Evolutionary conservation across 2,329 filamentous ascomycete genomes (phyloP), one percentile per base, ranked within the genome.

Genomic region (Pyrenophora teres): DNA sequence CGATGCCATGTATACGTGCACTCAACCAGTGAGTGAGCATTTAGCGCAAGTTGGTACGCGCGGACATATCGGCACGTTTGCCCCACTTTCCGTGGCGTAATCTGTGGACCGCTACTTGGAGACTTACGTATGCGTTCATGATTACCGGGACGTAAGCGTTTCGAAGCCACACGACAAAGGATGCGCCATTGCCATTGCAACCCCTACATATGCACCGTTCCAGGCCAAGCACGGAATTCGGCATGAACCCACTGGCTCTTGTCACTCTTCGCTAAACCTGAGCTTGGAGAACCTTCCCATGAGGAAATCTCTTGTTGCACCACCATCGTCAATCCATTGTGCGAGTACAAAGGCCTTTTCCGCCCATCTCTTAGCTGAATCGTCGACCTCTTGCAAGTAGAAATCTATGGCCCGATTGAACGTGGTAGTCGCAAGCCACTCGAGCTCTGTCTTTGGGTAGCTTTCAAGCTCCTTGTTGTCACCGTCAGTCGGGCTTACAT

Each of bases 381-480:
- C 77, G 49, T 84, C 80, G 19, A 87, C 79, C 1, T 80, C 77
- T 1, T 74, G 59, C 23, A 70, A 35, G 40, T 61, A 32, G 78
- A 84, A 78, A 62, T 92, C 88, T 4, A 91, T 77, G 0, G 83
- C 86, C 53, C 86, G 85, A 60, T 92, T 92, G 52, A 68, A 73
- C 3, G 58, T 48, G 5, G 80, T 85, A 1, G 83, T 83, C 0
- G 85, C 83, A n/a, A 94, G 81, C 87, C 88, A 94, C 63, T 91
- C 86, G 1, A 92, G 74, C 65, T 94, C 90, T 3, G 82, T 80
- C 0, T 75, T 63, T 0, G 89, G 88, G 65, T 90, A 90, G 1
- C 74, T 69, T 1, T 75, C 67, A 65, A 73, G 76, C 80, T 62
- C 57, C 63, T 71, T 62, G 4, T 31, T 35, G 12, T 47, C 45